Evolutionary conservation across 495 filamentous ascomycete species (phyloP), one percentile per base, ranked within the genome.

Genomic region (Aspergillus nidulans): DNA sequence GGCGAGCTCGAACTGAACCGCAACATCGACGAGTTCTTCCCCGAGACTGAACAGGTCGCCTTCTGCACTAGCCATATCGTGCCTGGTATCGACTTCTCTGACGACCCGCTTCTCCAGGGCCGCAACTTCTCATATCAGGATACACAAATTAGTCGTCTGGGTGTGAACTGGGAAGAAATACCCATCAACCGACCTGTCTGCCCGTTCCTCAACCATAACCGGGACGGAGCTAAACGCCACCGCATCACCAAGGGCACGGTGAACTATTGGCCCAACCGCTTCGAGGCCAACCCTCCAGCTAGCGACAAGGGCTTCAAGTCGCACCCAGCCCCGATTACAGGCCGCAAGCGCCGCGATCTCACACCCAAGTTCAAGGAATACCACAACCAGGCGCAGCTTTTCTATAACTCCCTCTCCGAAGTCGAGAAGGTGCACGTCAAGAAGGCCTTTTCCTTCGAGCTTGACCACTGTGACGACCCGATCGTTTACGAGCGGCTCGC

Each of bases 241-340:
- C 71, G 73, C 20, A 84, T 87, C 62, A 78, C 76, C 28, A 82
- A 80, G 59, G 89, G 90, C 53, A 84, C 75, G 1, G 84, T 91
- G 58, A 95, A 92, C 72, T 95, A 96, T 75, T 95, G 86, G 87
- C 90, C 91, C 18, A 96, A 95, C 68, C 82, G 90, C 2, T 89
- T 82, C 57, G 77, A 82, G 3, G 75, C 79, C 7, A 73, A 77
- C 21, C 85, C 85, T 0, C 86, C 90, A 63, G 7, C 60, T 62
- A 6, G 66, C 79, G 15, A 78, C 89, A 85, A 84, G 18, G 88
- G 80, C 19, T 92, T 89, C 59, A 68, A 80, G 13, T 85, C 90
- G 49, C 87, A 84, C 61, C 80, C 87, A 71, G 80, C 61, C 85
- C 83, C 66, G 67, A 88, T 10, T 76, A 73, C 9, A 89, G 89